A percentile compares a stretch with the other conserved stretches of the same genome.
phyloP scores from a whole-genome alignment of 2,329 filamentous ascomycete species.

The Sarocladium brachiariae region DNA sequence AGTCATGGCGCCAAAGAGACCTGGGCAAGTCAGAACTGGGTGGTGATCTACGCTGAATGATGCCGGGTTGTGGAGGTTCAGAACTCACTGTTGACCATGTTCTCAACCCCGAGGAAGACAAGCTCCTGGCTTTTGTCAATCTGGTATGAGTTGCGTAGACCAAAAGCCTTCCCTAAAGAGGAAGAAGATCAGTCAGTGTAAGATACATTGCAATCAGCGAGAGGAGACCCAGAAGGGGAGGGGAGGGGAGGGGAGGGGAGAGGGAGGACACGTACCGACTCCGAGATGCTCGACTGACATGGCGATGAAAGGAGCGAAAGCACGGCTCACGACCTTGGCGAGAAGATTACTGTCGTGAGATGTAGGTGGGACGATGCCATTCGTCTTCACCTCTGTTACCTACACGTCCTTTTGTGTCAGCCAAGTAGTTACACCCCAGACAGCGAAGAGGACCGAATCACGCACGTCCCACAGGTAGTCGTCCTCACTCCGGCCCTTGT shows the following conservation, averaged over 20 bases:
- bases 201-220: too few species aligned
- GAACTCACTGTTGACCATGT: slow-evolving; percentile 50
- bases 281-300: slow-evolving; percentile 57
- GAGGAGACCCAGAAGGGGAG: background rate
- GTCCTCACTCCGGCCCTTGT: slow-evolving; percentile 41
- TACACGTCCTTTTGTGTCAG: slow-evolving; percentile 10
- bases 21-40: background rate
- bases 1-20: slow-evolving; percentile 56
- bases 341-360: slow-evolving; percentile 42
- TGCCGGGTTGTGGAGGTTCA: too few species aligned
- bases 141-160: slow-evolving; percentile 53
- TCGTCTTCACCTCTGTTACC: slow-evolving; percentile 49
- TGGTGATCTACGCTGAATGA: too few species aligned
- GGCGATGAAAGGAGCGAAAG: slow-evolving; percentile 55
- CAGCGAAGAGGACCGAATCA: too few species aligned
- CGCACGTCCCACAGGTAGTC: slow-evolving; percentile 36
- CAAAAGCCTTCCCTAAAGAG: slow-evolving; percentile 47
- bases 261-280: slow-evolving; percentile 35
- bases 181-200: too few species aligned
- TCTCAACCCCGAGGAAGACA: slow-evolving; percentile 54
- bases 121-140: slow-evolving; percentile 61
- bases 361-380: slow-evolving; percentile 44
- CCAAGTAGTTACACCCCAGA: too few species aligned
- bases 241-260: too few species aligned
- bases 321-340: slow-evolving; percentile 43